Base-by-base conservation (phyloP, 306 rosid genomes). In the Vigna hirtella region DNA sequence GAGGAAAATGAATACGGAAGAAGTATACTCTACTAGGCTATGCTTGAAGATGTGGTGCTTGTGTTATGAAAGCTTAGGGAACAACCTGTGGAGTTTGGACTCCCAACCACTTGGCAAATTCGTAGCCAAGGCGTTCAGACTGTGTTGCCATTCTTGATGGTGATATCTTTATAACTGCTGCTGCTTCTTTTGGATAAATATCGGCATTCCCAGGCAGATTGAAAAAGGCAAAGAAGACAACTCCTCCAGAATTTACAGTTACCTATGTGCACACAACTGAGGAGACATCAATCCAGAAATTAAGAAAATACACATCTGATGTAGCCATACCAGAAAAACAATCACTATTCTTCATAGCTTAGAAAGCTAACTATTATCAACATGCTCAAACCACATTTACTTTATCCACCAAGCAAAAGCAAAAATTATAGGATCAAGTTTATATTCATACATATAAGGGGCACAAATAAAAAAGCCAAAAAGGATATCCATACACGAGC, bases 101-200 rank as follows among this genome's bases (percentile, higher is more conserved):
- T 69, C 99, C 99, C 81, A 95, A 87, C 90, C 91, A 85, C 89
- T 84, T 93, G 49, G 99, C 99, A 72, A 95, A 84, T 86, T 95
- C 99, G 70, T 95, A 95, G 7, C 99, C 99, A 36, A 95, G 96
- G 62, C 99, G 98, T 77, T 95, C 99, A 12, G 99, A 95, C 82
- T 93, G 98, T 16, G 99, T 91, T 77, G 97, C 93, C 99, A 95
- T 92, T 87, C 99, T 95, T 22, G 99, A 91, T 8, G 99, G 91
- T 24, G 99, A 87, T 79, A 95, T 89, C 87, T 95, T 95, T 79
- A 95, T 91, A 61, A 91, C 98, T 72, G 98, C 98, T 6, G 97
- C 98, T 7, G 89, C 96, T 85, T 93, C 98, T 86, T 88, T 91
- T n/a, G 92, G 74, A 72, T 11, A 59, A 59, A 53, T 57, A 75